Evolutionary conservation across 75 land plant species (phyloP).

Genomic region (Picea sitchensis): DNA sequence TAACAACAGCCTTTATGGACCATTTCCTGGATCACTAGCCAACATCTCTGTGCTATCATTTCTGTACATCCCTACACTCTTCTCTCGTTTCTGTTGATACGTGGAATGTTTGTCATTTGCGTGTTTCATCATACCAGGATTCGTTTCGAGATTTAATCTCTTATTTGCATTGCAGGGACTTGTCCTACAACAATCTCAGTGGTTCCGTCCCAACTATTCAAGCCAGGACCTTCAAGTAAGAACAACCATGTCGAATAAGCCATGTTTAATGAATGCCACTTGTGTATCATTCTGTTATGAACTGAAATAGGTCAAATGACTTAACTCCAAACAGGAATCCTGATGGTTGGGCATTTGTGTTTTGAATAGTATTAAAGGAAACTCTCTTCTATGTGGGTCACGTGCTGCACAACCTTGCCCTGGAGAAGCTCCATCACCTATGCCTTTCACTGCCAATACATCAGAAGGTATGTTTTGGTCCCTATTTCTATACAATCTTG

Average conservation of each 20-base stretch:
- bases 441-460: conserved; percentile 40
- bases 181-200: conserved; percentile 65
- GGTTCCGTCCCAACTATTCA: conserved; percentile 50
- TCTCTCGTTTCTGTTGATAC: background rate
- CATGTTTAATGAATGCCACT: background rate
- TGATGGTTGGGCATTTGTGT: background rate
- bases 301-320: background rate
- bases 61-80: conserved; percentile 24
- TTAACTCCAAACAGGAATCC: background rate
- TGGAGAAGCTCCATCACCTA: conserved; percentile 50
- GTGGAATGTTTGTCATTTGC: background rate
- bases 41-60: conserved; percentile 28
- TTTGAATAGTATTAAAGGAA: conserved; percentile 47
- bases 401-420: conserved; percentile 54
- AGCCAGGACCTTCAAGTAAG: conserved; percentile 55
- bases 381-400: conserved; percentile 54
- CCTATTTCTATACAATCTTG: background rate
- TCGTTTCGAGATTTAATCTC: conserved; percentile 1
- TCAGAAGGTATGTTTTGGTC: conserved; percentile 35
- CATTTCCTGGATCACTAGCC: conserved; percentile 38
- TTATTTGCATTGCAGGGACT: conserved; percentile 38
- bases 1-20: conserved; percentile 52
- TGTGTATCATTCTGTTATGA: background rate
- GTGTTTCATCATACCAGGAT: background rate
- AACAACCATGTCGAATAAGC: background rate